Percentiles rank a stretch among this genome's conserved stretches.
These are phyloP conservation scores for Crithidia sp. DNA, from an alignment of 208 protist genomes.

Conservation along the genomic window DNA sequence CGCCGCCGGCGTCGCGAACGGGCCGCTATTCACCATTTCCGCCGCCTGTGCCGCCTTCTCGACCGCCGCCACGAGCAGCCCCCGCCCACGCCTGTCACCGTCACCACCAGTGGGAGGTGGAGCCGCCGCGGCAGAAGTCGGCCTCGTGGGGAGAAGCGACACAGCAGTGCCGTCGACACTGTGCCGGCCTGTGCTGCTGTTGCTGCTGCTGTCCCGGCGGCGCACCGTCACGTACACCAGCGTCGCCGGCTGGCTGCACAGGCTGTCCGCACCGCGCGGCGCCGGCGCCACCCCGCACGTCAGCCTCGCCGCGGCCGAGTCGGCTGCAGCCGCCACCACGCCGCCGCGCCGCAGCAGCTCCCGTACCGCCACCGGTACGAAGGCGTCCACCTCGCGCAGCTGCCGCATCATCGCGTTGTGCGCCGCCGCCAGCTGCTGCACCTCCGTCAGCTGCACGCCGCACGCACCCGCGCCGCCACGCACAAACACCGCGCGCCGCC, in stretches of 20 bases:
- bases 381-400: constrained; percentile 26
- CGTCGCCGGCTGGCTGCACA: neutral
- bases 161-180: neutral
- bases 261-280: neutral
- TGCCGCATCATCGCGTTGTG: constrained; percentile 22
- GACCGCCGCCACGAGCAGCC: neutral
- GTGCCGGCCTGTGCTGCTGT: neutral
- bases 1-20: constrained; percentile 11
- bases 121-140: too few species aligned
- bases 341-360: neutral
- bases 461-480: neutral
- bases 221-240: constrained; percentile 3
- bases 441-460: constrained; percentile 13
- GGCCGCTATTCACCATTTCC: constrained; percentile 7
- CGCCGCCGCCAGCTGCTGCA: constrained; percentile 9
- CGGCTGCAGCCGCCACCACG: neutral
- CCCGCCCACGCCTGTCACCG: neutral
- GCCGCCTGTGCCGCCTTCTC: neutral
- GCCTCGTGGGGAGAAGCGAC: neutral
- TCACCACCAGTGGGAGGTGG: neutral
- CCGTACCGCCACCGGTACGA: constrained; percentile 14
- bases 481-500: neutral
- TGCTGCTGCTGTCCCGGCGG: neutral
- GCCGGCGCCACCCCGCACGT: neutral
- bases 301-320: neutral